phyloP scores from a whole-genome alignment of 768 basidiomycete species.

The Trametes maxima region DNA sequence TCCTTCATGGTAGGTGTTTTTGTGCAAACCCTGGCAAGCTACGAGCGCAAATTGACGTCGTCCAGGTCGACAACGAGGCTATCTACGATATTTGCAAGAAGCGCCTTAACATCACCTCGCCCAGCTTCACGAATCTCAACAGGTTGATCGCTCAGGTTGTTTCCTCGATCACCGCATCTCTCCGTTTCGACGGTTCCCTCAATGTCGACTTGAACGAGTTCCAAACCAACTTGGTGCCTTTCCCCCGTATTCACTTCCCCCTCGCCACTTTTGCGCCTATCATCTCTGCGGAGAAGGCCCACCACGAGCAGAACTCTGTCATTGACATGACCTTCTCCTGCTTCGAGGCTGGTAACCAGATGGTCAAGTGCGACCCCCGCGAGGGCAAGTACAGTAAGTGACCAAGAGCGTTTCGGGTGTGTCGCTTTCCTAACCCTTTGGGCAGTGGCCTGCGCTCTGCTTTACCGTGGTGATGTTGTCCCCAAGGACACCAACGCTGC shows the following conservation, averaged over 20 bases:
- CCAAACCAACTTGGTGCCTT: constrained; percentile 70
- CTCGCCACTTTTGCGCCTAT: constrained; percentile 69
- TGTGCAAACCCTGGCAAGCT: background rate
- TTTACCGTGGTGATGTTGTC: constrained; percentile 78
- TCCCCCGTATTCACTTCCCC: constrained; percentile 71
- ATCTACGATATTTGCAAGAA: constrained; percentile 67
- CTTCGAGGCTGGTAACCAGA: constrained; percentile 78
- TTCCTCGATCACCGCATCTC: constrained; percentile 46
- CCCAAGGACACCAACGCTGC: constrained; percentile 80
- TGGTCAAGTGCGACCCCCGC: constrained; percentile 80
- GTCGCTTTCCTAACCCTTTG: background rate
- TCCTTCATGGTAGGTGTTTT: constrained; percentile 85
- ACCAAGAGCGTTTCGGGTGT: background rate
- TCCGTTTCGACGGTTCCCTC: constrained; percentile 67
- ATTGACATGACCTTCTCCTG: constrained; percentile 73
- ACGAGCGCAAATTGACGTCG: background rate
- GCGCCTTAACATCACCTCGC: constrained; percentile 58
- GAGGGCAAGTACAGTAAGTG: constrained; percentile 74
- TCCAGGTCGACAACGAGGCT: constrained; percentile 61
- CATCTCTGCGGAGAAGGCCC: constrained; percentile 63
- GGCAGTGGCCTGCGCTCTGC: constrained; percentile 64
- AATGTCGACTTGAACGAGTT: constrained; percentile 75
- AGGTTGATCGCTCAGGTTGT: constrained; percentile 68
- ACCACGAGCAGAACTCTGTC: constrained; percentile 71
- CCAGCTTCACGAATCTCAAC: constrained; percentile 67